Base-by-base conservation (phyloP, 208 protist species). In the Histomonas meleagridis region DNA sequence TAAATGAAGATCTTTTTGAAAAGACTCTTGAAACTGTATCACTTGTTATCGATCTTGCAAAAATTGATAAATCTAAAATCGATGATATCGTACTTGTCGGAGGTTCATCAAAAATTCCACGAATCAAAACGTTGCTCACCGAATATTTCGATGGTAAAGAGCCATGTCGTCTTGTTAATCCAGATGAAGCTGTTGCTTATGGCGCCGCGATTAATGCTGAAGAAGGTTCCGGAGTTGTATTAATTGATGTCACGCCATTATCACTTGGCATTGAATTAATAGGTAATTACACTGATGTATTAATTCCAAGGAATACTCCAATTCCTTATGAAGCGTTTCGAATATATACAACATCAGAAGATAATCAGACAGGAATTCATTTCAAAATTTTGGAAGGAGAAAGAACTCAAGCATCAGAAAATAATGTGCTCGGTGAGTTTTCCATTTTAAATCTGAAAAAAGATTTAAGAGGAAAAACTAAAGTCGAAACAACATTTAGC, bases 361-460 rank as follows among this genome's bases (percentile, higher is more conserved):
- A 99, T 94, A 98, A 99, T 95, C 98, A 99, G 95, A 93, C 95
- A 32, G 97, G 96, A 86, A 98, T 99, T 70, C 94, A 98, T 79
- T 98, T 99, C 92, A 96, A 98, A 95, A 97, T 99, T n/a, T 99
- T 96, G 94, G 98, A 99, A 94, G 98, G 98, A 91, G 98, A 99
- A 95, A 97, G 98, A 38, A 92, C 95, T 21, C 95, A 97, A 93
- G 99, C 98, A 76, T 95, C 96, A 91, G 96, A 99, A 95, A 99
- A 99, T 96, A 98, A 99, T 94, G 94, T 97, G 16, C 96, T 99
- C 23, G 98, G 98, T 91, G 96, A 96, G 91, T 98, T 98, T 92
- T 95, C 97, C 92, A 94, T 98, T 28, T 93, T 92, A 0, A 95
- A 95, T 78, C 98, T 98, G 92, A 96, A 93, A 12, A 93, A 94